These are phyloP conservation scores for Paraglomus occultum DNA, from an alignment of 192 early-diverging fungal genomes.

Conservation along the genomic window DNA sequence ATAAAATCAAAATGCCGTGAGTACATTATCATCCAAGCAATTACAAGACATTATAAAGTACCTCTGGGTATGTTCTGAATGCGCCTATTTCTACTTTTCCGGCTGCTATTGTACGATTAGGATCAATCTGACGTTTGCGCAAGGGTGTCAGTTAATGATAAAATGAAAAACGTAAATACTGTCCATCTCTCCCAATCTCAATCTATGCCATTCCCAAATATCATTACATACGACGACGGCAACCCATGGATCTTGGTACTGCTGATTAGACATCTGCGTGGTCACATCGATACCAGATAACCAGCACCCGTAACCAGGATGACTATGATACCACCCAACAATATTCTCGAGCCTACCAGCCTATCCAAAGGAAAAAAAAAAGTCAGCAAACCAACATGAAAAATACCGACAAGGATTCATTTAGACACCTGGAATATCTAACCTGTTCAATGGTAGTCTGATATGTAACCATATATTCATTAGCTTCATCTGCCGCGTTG, in stretches of 20 bases:
- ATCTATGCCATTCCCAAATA: not conserved
- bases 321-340: slow-evolving; percentile 98
- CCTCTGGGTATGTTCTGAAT: slow-evolving; percentile 96
- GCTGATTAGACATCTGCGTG: slow-evolving; percentile 95
- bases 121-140: slow-evolving; percentile 71
- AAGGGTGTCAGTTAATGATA: not conserved
- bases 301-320: slow-evolving; percentile 99
- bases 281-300: slow-evolving; percentile 97
- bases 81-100: slow-evolving; percentile 98
- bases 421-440: not conserved
- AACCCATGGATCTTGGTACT: slow-evolving; percentile 91
- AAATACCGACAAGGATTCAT: not conserved
- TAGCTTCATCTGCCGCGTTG: slow-evolving; percentile 86
- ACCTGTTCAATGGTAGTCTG: slow-evolving; percentile 80
- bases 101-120: slow-evolving; percentile 93
- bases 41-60: slow-evolving; percentile 23
- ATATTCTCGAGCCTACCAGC: slow-evolving; percentile 88
- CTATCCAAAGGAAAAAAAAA: slow-evolving; percentile 35
- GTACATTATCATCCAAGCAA: not conserved
- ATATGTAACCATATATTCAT: slow-evolving; percentile 98
- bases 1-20: not conserved
- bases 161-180: not conserved
- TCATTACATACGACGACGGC: slow-evolving; percentile 80
- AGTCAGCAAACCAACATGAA: not conserved
- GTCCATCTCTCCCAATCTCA: slow-evolving; percentile 4